Evolutionary conservation across 2,329 filamentous ascomycete genomes (phyloP).

Genomic region (Pyrenochaeta sp.): DNA sequence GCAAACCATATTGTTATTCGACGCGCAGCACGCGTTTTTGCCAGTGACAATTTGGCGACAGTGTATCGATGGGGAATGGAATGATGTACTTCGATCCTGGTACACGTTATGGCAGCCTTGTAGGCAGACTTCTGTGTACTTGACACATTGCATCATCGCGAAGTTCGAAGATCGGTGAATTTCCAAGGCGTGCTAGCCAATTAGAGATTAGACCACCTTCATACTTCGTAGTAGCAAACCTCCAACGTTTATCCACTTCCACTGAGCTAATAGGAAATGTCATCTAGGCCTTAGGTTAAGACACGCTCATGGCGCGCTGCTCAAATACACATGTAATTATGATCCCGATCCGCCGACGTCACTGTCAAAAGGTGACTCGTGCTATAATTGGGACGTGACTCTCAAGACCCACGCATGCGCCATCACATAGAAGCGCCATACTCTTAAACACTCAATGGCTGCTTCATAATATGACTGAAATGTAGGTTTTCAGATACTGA

Average conservation of each 20-base stretch:
- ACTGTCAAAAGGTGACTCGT: too few relatives aligned
- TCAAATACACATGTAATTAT: too few relatives aligned
- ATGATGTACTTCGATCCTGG: not conserved
- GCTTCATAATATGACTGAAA: not conserved
- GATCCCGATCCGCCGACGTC: too few relatives aligned
- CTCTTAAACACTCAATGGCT: not conserved
- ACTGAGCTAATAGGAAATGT: too few relatives aligned
- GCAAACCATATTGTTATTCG: constrained; percentile 28
- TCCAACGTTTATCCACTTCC: not conserved
- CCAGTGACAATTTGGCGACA: not conserved
- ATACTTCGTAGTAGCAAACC: not conserved
- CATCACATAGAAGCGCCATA: not conserved
- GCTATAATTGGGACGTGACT: not conserved
- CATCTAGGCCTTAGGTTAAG: too few relatives aligned
- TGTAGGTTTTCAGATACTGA: not conserved
- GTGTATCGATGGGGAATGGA: not conserved
- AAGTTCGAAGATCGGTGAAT: constrained; percentile 17
- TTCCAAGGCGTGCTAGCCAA: constrained; percentile 20
- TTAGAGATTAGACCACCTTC: not conserved
- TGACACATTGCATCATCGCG: constrained; percentile 47
- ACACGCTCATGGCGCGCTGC: too few relatives aligned
- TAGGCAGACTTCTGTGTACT: constrained; percentile 26
- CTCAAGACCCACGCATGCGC: not conserved
- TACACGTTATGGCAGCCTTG: constrained; percentile 18
- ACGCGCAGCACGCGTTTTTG: not conserved